Evolutionary conservation across 768 basidiomycete genomes (phyloP).

Genomic region (Gelatoporia subvermispora): DNA sequence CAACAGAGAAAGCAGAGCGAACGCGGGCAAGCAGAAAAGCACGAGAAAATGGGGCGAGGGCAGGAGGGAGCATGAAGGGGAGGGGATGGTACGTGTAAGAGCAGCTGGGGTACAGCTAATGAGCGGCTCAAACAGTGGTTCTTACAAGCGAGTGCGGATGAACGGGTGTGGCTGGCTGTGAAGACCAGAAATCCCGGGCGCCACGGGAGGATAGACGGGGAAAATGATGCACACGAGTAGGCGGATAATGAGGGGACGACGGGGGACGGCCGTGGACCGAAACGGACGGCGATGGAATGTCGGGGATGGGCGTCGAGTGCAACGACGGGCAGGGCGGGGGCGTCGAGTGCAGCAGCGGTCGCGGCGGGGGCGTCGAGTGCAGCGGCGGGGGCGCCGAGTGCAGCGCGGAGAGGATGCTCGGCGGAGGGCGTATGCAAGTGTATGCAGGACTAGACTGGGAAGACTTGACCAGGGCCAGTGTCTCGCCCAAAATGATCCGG

Average conservation of each 20-base stretch:
- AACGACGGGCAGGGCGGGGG: not conserved
- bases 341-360: no score
- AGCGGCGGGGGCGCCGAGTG: no score
- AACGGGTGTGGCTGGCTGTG: not conserved
- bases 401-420: no score
- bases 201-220: conserved; percentile 3
- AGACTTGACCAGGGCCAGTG: not conserved
- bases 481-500: conserved; percentile 13
- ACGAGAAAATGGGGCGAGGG: conserved; percentile 12
- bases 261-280: conserved; percentile 3
- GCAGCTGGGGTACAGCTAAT: conserved; percentile 17
- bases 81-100: conserved; percentile 10
- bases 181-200: conserved; percentile 5
- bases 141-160: not conserved
- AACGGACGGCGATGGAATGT: no score
- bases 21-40: not conserved
- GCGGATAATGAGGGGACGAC: not conserved
- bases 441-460: conserved; percentile 4
- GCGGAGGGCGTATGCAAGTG: no score
- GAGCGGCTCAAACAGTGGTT: not conserved
- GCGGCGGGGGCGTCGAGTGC: no score
- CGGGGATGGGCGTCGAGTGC: conserved; percentile 3
- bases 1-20: conserved; percentile 11
- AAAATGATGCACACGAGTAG: conserved; percentile 7
- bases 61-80: conserved; percentile 5